A percentile compares a stretch with the other conserved stretches of the same genome.
Conservation (phyloP, 352 stramenopile species). For the Phytophthora kernoviae region DNA sequence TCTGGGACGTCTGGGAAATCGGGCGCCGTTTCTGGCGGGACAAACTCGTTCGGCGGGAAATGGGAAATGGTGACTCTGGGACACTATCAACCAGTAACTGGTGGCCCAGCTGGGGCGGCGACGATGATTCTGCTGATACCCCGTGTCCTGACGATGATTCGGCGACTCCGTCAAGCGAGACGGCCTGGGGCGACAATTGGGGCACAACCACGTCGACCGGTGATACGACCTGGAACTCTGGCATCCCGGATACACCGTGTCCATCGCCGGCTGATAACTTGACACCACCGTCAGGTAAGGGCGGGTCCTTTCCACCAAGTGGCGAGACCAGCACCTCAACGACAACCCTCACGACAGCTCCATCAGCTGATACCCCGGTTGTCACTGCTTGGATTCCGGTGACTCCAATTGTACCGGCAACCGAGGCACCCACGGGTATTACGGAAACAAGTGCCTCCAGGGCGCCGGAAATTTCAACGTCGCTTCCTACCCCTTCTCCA, state of each 20-base stretch:
- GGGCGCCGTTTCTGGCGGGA: neutral
- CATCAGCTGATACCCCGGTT: neutral
- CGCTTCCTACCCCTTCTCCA: neutral
- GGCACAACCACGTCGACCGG: neutral
- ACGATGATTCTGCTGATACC: conserved; percentile 4
- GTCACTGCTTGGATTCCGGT: conserved; percentile 1
- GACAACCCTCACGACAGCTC: neutral
- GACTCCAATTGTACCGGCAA: neutral
- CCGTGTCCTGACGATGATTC: neutral
- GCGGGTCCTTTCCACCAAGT: neutral
- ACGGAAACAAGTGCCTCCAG: conserved; percentile 1
- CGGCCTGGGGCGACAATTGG: neutral
- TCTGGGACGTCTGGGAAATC: neutral
- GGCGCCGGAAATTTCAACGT: neutral
- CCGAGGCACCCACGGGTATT: neutral
- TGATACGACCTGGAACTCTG: conserved; percentile 1
- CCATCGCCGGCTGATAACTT: neutral
- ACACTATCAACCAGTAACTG: neutral
- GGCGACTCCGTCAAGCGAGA: neutral
- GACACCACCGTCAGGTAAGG: neutral
- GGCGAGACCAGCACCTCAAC: neutral
- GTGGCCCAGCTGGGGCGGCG: conserved; percentile 1
- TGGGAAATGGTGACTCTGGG: neutral
- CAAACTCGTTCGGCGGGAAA: conserved; percentile 2
- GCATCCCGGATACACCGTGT: neutral